Base-by-base conservation (phyloP, 805 yeast genomes). In the Metschnikowia rubicola region DNA sequence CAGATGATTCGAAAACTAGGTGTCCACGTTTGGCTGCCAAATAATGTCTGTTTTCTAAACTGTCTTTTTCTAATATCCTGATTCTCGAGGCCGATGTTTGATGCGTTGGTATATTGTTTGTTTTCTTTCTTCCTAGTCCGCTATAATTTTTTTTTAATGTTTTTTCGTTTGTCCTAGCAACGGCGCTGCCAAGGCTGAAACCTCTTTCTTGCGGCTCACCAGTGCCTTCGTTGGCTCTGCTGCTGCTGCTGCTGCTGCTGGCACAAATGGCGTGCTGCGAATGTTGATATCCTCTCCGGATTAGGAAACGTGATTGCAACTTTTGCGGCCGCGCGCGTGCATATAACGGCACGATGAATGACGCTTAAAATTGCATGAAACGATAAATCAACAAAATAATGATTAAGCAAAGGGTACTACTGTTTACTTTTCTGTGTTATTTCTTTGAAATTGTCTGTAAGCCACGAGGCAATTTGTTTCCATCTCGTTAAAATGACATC, bases 281-380 rank as follows among this genome's bases (percentile, higher is more conserved):
- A 15, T 50, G 51, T 50, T 50, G 50, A 47, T 39, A 37, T 33
- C 42, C 30, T 12, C n/a, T 19, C 53, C 48, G 15, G 17, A 47
- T 30, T 35, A 38, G 53, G 53, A 50, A 47, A 39, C 41, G 48
- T 50, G 51, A 50, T 50, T 45, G 48, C 48, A 31, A 36, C 6
- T 12, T 15, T 7, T 30, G 17, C 11, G 28, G 35, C 34, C 11
- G 15, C 39, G 38, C 36, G 36, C 30, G 9, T 15, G 13, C 28
- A 17, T 38, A 10, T 11, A 34, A 15, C 17, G 17, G 17, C 17
- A 15, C 17, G 17, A 15, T 15, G 17, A 15, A 15, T 15, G 17
- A 15, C 17, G 17, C 17, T 15, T 15, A 15, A 15, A 15, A 15
- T 2, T 15, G 17, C 17, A 15, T 15, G 17, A 2, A 15, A 15